Evolutionary conservation across 805 yeast species (phyloP).

Genomic region (Yarrowia sp.): DNA sequence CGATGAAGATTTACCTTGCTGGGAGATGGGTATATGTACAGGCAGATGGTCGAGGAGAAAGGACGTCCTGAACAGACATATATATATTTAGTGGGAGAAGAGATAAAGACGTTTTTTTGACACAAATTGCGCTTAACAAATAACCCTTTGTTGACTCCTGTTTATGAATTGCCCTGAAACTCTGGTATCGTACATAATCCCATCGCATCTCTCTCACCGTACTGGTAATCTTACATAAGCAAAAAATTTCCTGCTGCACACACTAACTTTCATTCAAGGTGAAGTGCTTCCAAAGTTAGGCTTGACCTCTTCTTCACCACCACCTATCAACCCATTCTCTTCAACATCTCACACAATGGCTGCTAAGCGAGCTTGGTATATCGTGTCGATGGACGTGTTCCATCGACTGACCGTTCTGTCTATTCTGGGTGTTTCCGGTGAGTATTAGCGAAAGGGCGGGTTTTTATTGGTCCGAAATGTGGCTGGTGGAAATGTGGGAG

Average conservation of each 20-base stretch:
- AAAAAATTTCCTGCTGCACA: background rate
- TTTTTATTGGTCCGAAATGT: conserved; percentile 13
- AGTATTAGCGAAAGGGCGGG: background rate
- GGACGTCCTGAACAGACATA: no score
- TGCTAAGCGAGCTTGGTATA: conserved; percentile 38
- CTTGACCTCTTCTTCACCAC: conserved; percentile 23
- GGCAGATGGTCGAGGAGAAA: no score
- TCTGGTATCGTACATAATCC: no score
- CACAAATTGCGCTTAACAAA: no score
- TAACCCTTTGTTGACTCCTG: no score
- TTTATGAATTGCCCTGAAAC: no score
- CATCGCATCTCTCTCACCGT: no score
- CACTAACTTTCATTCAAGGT: background rate
- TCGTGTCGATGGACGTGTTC: conserved; percentile 39
- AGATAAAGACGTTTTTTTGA: no score
- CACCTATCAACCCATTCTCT: background rate
- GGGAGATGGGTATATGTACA: background rate
- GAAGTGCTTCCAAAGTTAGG: conserved; percentile 19
- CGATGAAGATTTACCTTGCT: conserved; percentile 33
- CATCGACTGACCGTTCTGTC: conserved; percentile 39
- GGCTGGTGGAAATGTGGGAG: conserved; percentile 3
- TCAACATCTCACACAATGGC: conserved; percentile 15
- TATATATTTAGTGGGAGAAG: no score
- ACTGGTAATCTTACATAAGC: conserved; percentile 19
- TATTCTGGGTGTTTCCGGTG: conserved; percentile 37